Evolutionary conservation across 1,284 basidiomycete genomes (phyloP).

Genomic region (Leucoagaricus sp.): DNA sequence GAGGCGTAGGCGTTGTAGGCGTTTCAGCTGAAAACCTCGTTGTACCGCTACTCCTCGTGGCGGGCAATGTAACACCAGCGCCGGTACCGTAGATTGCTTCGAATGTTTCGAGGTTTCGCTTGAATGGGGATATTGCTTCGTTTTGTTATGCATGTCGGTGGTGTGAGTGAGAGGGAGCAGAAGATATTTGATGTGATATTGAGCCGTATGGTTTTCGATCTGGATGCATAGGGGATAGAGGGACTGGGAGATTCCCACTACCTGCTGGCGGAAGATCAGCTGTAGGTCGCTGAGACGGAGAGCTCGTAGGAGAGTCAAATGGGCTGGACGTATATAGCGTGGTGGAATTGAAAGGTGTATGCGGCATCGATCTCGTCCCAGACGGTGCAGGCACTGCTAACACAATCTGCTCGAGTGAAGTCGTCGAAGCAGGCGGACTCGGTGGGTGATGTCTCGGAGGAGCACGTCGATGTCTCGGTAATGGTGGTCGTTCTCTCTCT

Average conservation of each 20-base stretch:
- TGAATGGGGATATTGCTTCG: constrained; percentile 4
- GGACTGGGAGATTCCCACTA: too few species aligned
- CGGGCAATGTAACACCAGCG: constrained; percentile 11
- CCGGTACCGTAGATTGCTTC: constrained; percentile 24
- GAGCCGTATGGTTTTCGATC: too few species aligned
- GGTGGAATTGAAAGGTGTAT: too few species aligned
- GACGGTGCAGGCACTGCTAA: too few species aligned
- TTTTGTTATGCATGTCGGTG: too few species aligned
- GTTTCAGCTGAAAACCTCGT: constrained; percentile 16
- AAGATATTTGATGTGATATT: too few species aligned
- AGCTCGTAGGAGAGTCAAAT: constrained; percentile 6
- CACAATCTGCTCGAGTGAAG: too few species aligned
- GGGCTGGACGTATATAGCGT: neutral
- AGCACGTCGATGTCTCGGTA: constrained; percentile 27
- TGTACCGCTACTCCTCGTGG: too few species aligned
- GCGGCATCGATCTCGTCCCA: too few species aligned
- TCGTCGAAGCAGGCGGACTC: constrained; percentile 41
- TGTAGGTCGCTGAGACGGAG: too few species aligned
- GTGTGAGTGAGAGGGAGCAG: too few species aligned
- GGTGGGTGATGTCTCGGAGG: constrained; percentile 20
- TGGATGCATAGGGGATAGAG: constrained; percentile 50
- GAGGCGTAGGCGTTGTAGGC: constrained; percentile 27
- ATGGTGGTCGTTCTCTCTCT: constrained; percentile 31
- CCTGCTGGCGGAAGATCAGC: constrained; percentile 43
- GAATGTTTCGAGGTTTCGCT: constrained; percentile 22